Conservation (phyloP, 2,329 filamentous ascomycete genomes). For the Botrytis pseudocinerea region DNA sequence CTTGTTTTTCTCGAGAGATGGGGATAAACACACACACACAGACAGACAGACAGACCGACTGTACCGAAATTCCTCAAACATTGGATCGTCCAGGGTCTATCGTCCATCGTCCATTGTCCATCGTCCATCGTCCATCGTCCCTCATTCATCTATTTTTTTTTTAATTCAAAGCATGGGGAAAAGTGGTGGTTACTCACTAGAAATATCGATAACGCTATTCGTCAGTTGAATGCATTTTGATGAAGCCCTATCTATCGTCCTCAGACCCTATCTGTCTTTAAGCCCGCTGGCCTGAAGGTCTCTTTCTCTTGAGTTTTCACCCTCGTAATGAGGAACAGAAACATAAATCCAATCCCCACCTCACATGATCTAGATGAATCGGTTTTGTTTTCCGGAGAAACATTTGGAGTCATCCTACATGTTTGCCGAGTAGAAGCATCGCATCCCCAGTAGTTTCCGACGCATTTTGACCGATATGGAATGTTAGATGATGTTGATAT, state of each 20-base stretch:
- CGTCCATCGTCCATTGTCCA: neutral
- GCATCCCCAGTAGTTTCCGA: neutral
- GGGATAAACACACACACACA: neutral
- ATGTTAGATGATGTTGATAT: neutral
- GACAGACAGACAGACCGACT: neutral
- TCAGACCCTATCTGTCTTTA: neutral
- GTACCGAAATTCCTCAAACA: neutral
- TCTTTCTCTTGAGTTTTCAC: neutral
- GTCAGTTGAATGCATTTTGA: neutral
- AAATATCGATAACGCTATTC: neutral
- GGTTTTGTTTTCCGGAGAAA: constrained; percentile 16
- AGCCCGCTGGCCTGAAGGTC: neutral
- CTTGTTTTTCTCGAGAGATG: neutral
- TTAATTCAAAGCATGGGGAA: neutral
- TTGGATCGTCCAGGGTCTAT: neutral
- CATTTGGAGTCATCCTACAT: constrained; percentile 19
- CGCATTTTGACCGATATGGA: neutral
- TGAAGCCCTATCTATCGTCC: neutral
- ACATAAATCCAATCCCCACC: neutral
- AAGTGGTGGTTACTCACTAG: neutral
- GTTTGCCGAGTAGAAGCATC: constrained; percentile 4
- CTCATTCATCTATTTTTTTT: neutral
- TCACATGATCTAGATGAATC: constrained; percentile 9
- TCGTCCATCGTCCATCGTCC: neutral
- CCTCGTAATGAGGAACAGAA: neutral